These are phyloP conservation scores for Stachybotrys chlorohalonatus DNA, from an alignment of 2,329 filamentous ascomycete species.

Conservation along the genomic window DNA sequence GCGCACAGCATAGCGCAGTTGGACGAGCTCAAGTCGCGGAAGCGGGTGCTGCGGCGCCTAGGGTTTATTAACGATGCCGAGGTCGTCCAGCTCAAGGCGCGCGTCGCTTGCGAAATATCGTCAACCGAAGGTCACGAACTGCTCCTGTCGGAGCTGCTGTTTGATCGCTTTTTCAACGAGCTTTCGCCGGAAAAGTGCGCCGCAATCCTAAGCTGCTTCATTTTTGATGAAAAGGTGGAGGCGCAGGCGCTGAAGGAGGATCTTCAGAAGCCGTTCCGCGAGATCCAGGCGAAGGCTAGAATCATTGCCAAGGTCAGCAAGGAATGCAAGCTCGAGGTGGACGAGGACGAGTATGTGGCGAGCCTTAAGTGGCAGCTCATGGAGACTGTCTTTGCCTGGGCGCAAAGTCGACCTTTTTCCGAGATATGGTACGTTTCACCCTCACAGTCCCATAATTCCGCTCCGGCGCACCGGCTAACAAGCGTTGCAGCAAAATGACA, in stretches of 20 bases:
- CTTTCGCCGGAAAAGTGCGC: conserved; percentile 81
- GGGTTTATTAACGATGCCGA: conserved; percentile 94
- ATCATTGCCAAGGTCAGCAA: conserved; percentile 87
- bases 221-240: conserved; percentile 93
- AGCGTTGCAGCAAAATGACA: conserved; percentile 77
- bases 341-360: conserved; percentile 87
- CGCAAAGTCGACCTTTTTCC: conserved; percentile 79
- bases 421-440: conserved; percentile 75
- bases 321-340: conserved; percentile 88
- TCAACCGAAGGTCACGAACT: conserved; percentile 86
- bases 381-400: conserved; percentile 92
- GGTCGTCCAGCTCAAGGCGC: conserved; percentile 92
- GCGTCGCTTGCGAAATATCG: conserved; percentile 95
- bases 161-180: conserved; percentile 98
- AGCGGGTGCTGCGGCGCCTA: conserved; percentile 85
- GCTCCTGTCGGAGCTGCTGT: conserved; percentile 83
- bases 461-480: conserved; percentile 11
- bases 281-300: conserved; percentile 79
- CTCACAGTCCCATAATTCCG: conserved; percentile 1
- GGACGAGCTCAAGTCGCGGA: conserved; percentile 92
- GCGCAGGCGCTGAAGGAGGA: conserved; percentile 72
- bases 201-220: conserved; percentile 82
- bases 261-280: conserved; percentile 73
- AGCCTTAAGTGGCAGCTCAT: conserved; percentile 92
- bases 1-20: conserved; percentile 86